These are phyloP conservation scores for Daldinia decipiens DNA, from an alignment of 495 filamentous ascomycete genomes.

Conservation along the genomic window DNA sequence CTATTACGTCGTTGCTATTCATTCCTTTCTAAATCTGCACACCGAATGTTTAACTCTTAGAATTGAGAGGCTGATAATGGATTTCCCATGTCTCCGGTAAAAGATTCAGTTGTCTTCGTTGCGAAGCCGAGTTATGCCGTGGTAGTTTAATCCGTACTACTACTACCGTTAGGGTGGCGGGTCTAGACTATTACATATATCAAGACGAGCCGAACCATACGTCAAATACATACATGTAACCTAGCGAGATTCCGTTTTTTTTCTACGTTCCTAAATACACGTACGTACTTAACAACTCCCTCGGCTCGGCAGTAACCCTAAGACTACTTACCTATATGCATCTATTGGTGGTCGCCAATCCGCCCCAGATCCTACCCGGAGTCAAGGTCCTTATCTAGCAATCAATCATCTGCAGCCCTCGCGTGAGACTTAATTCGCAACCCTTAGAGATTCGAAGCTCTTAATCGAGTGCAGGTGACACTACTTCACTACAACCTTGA, in stretches of 20 bases:
- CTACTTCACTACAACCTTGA: slow-evolving; percentile 14
- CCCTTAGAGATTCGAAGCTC: slow-evolving; percentile 3
- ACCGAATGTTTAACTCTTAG: not conserved
- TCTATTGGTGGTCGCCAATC: slow-evolving; percentile 2
- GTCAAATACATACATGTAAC: not conserved
- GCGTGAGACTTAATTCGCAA: slow-evolving; percentile 30
- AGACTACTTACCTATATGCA: not conserved
- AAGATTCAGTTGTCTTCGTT: not conserved
- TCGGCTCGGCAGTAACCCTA: slow-evolving; percentile 31
- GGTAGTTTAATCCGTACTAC: not conserved
- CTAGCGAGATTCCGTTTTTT: not conserved
- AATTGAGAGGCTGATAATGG: not conserved
- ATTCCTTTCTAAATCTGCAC: not conserved
- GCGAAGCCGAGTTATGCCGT: slow-evolving; percentile 10
- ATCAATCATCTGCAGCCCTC: slow-evolving; percentile 26
- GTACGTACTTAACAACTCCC: slow-evolving; percentile 11
- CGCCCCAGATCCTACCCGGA: not conserved
- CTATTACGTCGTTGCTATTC: not conserved
- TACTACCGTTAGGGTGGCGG: not conserved
- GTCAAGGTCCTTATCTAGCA: slow-evolving; percentile 23
- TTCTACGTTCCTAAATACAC: slow-evolving; percentile 24
- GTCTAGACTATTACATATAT: slow-evolving; percentile 15
- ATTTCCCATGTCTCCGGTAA: not conserved
- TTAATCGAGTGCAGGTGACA: slow-evolving; percentile 27
- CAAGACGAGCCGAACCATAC: slow-evolving; percentile 12